These are phyloP conservation scores for Lachnellula suecica DNA, from an alignment of 2,329 filamentous ascomycete genomes.

Conservation along the genomic window DNA sequence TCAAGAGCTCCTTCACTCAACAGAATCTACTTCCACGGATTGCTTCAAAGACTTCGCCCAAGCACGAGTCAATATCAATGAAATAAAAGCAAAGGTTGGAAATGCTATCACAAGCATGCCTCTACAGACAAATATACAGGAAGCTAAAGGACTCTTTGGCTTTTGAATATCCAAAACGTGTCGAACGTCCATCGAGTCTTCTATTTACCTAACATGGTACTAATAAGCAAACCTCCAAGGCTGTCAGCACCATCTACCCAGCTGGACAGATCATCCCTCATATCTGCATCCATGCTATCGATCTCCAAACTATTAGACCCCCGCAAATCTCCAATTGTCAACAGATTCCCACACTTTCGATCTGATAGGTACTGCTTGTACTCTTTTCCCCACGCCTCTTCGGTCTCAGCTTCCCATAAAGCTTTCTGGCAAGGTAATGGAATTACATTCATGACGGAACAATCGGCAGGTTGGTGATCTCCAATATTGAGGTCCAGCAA, in stretches of 20 bases:
- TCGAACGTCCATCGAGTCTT: background rate
- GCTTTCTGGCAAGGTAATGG: slow-evolving; percentile 10
- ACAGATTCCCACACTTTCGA: background rate
- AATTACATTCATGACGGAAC: slow-evolving; percentile 5
- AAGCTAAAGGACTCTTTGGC: slow-evolving; percentile 25
- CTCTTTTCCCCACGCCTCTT: slow-evolving; percentile 10
- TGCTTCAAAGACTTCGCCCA: slow-evolving; percentile 22
- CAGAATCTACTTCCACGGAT: slow-evolving; percentile 24
- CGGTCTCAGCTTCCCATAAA: slow-evolving; percentile 14
- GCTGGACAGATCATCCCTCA: slow-evolving; percentile 4
- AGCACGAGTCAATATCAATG: slow-evolving; percentile 54
- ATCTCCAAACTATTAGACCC: background rate
- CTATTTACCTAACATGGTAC: background rate
- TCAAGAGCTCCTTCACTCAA: slow-evolving; percentile 40
- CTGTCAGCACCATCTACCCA: slow-evolving; percentile 9
- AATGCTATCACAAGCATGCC: slow-evolving; percentile 60
- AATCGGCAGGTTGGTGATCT: background rate
- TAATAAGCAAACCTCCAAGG: slow-evolving; percentile 8
- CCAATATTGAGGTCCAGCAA: slow-evolving; percentile 13
- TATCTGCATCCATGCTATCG: background rate
- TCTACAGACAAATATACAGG: slow-evolving; percentile 30
- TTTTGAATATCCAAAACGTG: slow-evolving; percentile 8
- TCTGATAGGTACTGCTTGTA: slow-evolving; percentile 13
- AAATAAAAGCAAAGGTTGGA: slow-evolving; percentile 73
- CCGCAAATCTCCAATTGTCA: slow-evolving; percentile 7